Conservation (phyloP, 31 red algal species). For the Asparagopsis taxiformis region DNA sequence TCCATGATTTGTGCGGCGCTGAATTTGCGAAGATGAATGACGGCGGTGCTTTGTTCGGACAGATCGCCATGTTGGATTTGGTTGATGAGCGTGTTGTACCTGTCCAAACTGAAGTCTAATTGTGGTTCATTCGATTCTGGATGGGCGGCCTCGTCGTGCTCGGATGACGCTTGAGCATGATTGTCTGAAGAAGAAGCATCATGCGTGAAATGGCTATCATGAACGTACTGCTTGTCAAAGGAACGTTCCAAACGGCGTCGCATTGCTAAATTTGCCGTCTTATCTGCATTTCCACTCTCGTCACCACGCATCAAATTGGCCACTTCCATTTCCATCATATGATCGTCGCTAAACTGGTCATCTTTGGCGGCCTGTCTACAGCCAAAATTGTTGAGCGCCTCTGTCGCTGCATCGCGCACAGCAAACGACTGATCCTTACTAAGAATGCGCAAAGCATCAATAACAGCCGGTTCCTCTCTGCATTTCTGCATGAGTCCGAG, state of each 20-base stretch:
- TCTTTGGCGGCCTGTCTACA: constrained; percentile 13
- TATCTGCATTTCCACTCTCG: constrained; percentile 22
- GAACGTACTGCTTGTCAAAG: constrained; percentile 44
- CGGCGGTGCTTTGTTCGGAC: too few species aligned
- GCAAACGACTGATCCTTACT: constrained; percentile 59
- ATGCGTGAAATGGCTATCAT: background rate
- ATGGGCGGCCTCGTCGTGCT: too few species aligned
- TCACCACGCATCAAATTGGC: constrained; percentile 51
- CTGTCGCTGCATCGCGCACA: constrained; percentile 58
- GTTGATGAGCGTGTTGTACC: too few species aligned
- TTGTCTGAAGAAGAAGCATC: too few species aligned
- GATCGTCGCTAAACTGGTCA: constrained; percentile 30
- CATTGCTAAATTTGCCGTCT: constrained; percentile 31
- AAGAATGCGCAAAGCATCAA: constrained; percentile 50
- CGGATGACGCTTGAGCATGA: too few species aligned
- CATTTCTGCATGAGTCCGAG: constrained; percentile 37
- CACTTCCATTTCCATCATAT: constrained; percentile 41
- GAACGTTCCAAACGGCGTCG: constrained; percentile 52
- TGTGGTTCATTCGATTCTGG: too few species aligned
- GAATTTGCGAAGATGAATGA: constrained; percentile 41
- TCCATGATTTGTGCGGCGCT: constrained; percentile 11
- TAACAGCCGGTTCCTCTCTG: constrained; percentile 23
- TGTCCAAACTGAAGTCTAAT: too few species aligned
- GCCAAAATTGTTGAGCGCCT: constrained; percentile 22
- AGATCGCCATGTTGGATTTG: too few species aligned